These are phyloP conservation scores for Stemphylium vesicarium DNA, from an alignment of 2,329 filamentous ascomycete species.

Conservation along the genomic window DNA sequence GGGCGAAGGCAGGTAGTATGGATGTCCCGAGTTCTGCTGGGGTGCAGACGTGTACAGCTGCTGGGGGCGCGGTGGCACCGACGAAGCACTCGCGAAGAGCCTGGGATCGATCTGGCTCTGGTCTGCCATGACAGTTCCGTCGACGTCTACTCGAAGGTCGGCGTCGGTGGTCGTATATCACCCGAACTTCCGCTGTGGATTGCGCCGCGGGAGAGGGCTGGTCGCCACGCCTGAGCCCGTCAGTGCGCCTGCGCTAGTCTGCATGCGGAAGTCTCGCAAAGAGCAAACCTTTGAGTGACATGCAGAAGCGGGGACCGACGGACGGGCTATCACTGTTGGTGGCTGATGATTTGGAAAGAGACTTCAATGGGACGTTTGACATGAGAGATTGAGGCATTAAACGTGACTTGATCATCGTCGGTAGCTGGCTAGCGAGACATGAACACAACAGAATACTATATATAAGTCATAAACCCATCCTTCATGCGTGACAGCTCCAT, in stretches of 20 bases:
- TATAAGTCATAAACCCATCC: background rate
- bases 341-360: too few species aligned
- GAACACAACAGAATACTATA: background rate
- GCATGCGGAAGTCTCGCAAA: background rate
- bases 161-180: constrained; percentile 26
- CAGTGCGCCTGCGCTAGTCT: background rate
- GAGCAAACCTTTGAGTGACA: too few species aligned
- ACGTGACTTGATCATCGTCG: background rate
- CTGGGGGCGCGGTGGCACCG: constrained; percentile 33
- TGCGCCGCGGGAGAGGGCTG: constrained; percentile 4
- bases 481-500: background rate
- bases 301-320: too few species aligned
- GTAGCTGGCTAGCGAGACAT: background rate
- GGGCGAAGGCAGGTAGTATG: constrained; percentile 43
- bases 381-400: background rate
- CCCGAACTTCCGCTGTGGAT: constrained; percentile 15
- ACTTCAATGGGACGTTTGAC: too few species aligned
- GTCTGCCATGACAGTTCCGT: constrained; percentile 32
- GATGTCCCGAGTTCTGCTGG: constrained; percentile 31
- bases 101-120: constrained; percentile 39
- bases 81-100: constrained; percentile 31
- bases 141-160: constrained; percentile 18
- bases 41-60: constrained; percentile 34
- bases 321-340: too few species aligned
- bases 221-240: background rate